These are phyloP conservation scores for Penicillium sp. DNA, from an alignment of 2,329 filamentous ascomycete genomes.

Conservation along the genomic window DNA sequence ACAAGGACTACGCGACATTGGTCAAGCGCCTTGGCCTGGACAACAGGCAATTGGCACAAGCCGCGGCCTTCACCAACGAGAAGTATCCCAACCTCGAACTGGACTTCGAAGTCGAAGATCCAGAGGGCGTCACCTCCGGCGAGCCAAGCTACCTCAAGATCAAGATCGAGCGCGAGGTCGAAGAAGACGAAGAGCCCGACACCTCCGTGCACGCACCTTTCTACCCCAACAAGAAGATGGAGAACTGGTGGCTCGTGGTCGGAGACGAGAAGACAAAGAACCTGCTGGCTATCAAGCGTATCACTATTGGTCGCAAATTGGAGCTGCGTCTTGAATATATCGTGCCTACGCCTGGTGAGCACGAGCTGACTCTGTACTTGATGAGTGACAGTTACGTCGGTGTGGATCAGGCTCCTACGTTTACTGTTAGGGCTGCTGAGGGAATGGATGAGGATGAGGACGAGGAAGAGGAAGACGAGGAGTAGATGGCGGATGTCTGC, in stretches of 20 bases:
- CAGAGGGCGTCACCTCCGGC: conserved; percentile 69
- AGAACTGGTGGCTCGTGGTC: conserved; percentile 98
- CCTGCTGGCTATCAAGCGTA: conserved; percentile 84
- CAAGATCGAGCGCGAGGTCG: conserved; percentile 71
- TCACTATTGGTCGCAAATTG: conserved; percentile 72
- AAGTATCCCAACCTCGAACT: conserved; percentile 94
- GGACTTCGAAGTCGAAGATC: conserved; percentile 75
- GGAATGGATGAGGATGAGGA: conserved; percentile 91
- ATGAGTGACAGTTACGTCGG: conserved; percentile 97
- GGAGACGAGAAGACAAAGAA: conserved; percentile 83
- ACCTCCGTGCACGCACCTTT: conserved; percentile 87
- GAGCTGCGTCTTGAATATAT: conserved; percentile 79
- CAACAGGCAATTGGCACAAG: conserved; percentile 73
- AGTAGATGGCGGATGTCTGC: conserved; percentile 35
- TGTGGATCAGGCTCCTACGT: conserved; percentile 88
- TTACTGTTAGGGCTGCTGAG: conserved; percentile 75
- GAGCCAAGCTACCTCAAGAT: conserved; percentile 74
- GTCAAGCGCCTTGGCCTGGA: conserved; percentile 69
- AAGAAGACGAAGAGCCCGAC: conserved; percentile 66
- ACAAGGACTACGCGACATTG: conserved; percentile 67
- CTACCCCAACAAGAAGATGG: conserved; percentile 82
- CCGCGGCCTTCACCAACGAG: conserved; percentile 89
- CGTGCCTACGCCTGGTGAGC: conserved; percentile 73
- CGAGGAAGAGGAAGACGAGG: conserved; percentile 70
- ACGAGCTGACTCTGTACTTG: conserved; percentile 81